These are phyloP conservation scores for Thelonectria olida DNA, from an alignment of 2,329 filamentous ascomycete genomes.

Conservation along the genomic window DNA sequence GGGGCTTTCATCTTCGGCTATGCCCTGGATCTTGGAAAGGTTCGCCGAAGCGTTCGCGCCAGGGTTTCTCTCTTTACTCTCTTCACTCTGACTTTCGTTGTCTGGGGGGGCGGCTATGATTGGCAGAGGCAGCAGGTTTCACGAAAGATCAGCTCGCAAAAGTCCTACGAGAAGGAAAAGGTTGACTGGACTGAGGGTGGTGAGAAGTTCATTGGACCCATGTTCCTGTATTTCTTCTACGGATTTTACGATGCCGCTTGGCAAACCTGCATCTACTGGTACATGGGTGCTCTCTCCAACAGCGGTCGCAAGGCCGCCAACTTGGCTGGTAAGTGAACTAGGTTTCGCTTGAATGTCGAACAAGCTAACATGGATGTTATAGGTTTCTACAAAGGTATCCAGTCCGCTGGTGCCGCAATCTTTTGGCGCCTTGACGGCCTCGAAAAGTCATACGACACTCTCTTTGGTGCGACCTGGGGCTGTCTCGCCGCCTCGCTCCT, in stretches of 20 bases:
- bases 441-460: slow-evolving; percentile 67
- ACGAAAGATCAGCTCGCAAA: slow-evolving; percentile 51
- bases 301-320: slow-evolving; percentile 90
- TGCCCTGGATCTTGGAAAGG: slow-evolving; percentile 52
- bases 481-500: slow-evolving; percentile 76
- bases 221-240: slow-evolving; percentile 77
- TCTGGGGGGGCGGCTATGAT: slow-evolving; percentile 69
- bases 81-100: slow-evolving; percentile 59
- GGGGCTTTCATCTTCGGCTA: slow-evolving; percentile 59
- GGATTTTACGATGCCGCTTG: slow-evolving; percentile 74
- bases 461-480: slow-evolving; percentile 78
- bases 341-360: background rate
- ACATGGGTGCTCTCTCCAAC: slow-evolving; percentile 92
- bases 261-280: slow-evolving; percentile 61
- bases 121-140: slow-evolving; percentile 68
- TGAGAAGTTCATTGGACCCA: slow-evolving; percentile 65
- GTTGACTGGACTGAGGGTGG: slow-evolving; percentile 57
- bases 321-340: slow-evolving; percentile 59
- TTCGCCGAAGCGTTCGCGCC: slow-evolving; percentile 57
- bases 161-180: slow-evolving; percentile 39
- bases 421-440: slow-evolving; percentile 41
- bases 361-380: slow-evolving; percentile 40
- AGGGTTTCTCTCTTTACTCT: slow-evolving; percentile 56
- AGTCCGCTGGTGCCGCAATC: slow-evolving; percentile 40
- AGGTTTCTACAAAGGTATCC: slow-evolving; percentile 76